Conservation (phyloP, 306 rosid genomes). For the Sesbania bispinosa region DNA sequence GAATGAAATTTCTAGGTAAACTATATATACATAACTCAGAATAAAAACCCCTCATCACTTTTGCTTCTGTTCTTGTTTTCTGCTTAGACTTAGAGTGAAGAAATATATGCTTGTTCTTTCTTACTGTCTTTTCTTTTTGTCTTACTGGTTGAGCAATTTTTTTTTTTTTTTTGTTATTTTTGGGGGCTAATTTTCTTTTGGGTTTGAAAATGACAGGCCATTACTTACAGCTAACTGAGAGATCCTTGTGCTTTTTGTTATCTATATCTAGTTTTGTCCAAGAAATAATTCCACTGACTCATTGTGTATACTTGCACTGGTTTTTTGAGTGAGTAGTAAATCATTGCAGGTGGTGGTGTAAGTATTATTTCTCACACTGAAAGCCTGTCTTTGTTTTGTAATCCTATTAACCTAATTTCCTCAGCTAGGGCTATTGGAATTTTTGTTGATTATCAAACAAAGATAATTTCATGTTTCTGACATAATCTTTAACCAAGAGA, state of each 20-base stretch:
- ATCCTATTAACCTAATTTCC: slow-evolving; percentile 23
- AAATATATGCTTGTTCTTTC: not conserved
- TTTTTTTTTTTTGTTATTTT: not conserved
- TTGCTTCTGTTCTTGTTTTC: not conserved
- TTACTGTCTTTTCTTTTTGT: not conserved
- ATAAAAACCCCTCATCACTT: not conserved
- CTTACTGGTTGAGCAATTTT: not conserved
- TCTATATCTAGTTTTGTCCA: slow-evolving; percentile 37
- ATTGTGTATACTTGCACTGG: slow-evolving; percentile 25
- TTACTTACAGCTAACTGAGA: slow-evolving; percentile 32
- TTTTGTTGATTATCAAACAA: slow-evolving; percentile 12
- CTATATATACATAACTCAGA: not conserved
- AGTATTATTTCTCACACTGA: slow-evolving; percentile 20
- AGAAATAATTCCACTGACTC: slow-evolving; percentile 28
- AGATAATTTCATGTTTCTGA: slow-evolving; percentile 23
- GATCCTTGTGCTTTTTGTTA: slow-evolving; percentile 29
- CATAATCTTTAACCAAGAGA: slow-evolving; percentile 20
- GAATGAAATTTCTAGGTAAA: slow-evolving; percentile 83
- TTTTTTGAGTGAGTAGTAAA: slow-evolving; percentile 15
- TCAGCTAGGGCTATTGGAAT: slow-evolving; percentile 37
- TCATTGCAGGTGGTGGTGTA: slow-evolving; percentile 23
- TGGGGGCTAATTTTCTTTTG: slow-evolving; percentile 10
- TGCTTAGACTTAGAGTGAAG: not conserved
- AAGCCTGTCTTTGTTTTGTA: slow-evolving; percentile 25
- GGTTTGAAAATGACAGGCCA: slow-evolving; percentile 37